These are phyloP conservation scores for Diplodia sapinea DNA, from an alignment of 2,329 filamentous ascomycete species.

Conservation along the genomic window DNA sequence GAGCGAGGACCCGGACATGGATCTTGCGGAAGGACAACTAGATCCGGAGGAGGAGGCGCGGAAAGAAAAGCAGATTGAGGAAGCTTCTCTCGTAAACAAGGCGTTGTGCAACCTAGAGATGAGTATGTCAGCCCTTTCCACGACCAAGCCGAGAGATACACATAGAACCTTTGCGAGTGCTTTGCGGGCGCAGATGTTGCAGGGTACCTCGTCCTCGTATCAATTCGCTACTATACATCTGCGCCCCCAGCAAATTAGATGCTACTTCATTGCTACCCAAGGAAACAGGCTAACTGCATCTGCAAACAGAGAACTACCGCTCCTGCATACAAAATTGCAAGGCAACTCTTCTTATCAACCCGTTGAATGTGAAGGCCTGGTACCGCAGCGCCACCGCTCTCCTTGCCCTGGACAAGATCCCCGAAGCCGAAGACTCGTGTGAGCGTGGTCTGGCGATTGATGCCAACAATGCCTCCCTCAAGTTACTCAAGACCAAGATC, in stretches of 20 bases:
- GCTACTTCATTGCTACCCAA: not conserved
- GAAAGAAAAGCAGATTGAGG: slow-evolving; percentile 69
- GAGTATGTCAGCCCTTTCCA: slow-evolving; percentile 54
- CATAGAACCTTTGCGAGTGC: too few relatives aligned
- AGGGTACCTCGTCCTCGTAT: not conserved
- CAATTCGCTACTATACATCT: too few relatives aligned
- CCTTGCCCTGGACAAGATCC: slow-evolving; percentile 75
- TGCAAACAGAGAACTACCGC: slow-evolving; percentile 74
- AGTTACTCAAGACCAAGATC: slow-evolving; percentile 67
- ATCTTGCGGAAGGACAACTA: slow-evolving; percentile 51
- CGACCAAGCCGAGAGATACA: not conserved
- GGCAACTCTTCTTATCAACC: slow-evolving; percentile 77
- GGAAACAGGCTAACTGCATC: slow-evolving; percentile 8
- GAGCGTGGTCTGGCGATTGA: slow-evolving; percentile 76
- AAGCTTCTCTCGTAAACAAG: slow-evolving; percentile 82
- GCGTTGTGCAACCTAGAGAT: slow-evolving; percentile 89
- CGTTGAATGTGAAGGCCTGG: slow-evolving; percentile 83
- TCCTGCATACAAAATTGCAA: slow-evolving; percentile 86
- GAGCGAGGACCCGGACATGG: slow-evolving; percentile 54
- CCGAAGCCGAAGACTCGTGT: slow-evolving; percentile 82
- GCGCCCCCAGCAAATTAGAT: not conserved
- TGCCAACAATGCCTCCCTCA: slow-evolving; percentile 69
- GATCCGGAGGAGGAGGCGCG: slow-evolving; percentile 65
- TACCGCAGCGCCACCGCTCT: slow-evolving; percentile 84
- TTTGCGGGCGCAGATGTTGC: too few relatives aligned